These are phyloP conservation scores for Blepharisma stoltei DNA, from an alignment of 73 alveolate species.

Conservation along the genomic window DNA sequence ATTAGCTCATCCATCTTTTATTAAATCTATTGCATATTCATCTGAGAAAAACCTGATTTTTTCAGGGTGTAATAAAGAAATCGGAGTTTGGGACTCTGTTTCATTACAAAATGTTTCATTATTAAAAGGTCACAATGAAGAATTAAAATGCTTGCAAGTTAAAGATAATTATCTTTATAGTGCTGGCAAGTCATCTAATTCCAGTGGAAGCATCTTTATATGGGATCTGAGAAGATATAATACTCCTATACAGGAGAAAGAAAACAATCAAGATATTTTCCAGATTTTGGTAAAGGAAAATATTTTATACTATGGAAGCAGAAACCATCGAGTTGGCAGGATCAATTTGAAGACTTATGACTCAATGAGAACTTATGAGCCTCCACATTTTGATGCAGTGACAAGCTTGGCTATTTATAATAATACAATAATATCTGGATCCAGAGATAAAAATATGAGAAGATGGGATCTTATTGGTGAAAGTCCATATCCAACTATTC, in stretches of 20 bases:
- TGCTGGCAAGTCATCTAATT: constrained; percentile 52
- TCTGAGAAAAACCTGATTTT: constrained; percentile 41
- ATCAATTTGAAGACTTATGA: constrained; percentile 30
- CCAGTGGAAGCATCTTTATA: constrained; percentile 35
- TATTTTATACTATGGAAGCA: constrained; percentile 52
- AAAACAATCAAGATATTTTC: constrained; percentile 55
- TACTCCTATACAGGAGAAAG: constrained; percentile 48
- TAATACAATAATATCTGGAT: constrained; percentile 40
- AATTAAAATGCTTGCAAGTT: constrained; percentile 39
- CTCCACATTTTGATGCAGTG: constrained; percentile 61
- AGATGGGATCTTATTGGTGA: constrained; percentile 38
- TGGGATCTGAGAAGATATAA: constrained; percentile 55
- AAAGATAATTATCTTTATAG: constrained; percentile 39
- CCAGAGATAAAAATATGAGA: constrained; percentile 57
- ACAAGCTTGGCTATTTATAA: constrained; percentile 32
- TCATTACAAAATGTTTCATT: constrained; percentile 38
- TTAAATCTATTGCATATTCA: constrained; percentile 41
- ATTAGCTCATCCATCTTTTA: constrained; percentile 41
- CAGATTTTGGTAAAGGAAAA: constrained; percentile 17
- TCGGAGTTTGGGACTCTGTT: constrained; percentile 56
- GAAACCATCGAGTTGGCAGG: constrained; percentile 44
- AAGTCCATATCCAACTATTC: constrained; percentile 8
- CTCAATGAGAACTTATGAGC: constrained; percentile 30
- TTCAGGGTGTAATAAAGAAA: constrained; percentile 49
- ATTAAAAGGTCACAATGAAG: constrained; percentile 62